Evolutionary conservation across 2,329 filamentous ascomycete species (phyloP).

Genomic region (Epichloe bromicola): DNA sequence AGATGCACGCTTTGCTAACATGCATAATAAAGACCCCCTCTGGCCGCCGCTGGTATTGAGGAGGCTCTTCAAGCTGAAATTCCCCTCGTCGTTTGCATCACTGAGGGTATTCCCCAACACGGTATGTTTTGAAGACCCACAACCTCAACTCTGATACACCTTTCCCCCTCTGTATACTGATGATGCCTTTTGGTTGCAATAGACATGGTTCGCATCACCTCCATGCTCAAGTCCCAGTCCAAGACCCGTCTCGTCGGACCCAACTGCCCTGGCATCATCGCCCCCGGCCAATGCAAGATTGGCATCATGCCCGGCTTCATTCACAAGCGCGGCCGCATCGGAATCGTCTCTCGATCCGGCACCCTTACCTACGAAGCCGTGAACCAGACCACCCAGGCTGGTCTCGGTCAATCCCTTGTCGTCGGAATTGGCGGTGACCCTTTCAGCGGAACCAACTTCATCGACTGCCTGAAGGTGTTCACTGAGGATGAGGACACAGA

Average conservation of each 20-base stretch:
- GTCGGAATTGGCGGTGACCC: slow-evolving; percentile 97
- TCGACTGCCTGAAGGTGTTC: slow-evolving; percentile 97
- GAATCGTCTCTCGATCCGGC: slow-evolving; percentile 95
- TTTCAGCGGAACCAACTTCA: slow-evolving; percentile 98
- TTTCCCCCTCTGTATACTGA: slow-evolving; percentile 1
- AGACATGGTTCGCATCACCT: slow-evolving; percentile 99
- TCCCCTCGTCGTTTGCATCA: slow-evolving; percentile 91
- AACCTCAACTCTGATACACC: neutral
- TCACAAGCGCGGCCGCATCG: slow-evolving; percentile 97
- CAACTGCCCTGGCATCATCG: slow-evolving; percentile 98
- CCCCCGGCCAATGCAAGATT: slow-evolving; percentile 94
- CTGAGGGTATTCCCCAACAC: slow-evolving; percentile 94
- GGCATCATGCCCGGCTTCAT: slow-evolving; percentile 99
- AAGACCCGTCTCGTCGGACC: slow-evolving; percentile 95
- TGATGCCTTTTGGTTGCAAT: slow-evolving; percentile 5
- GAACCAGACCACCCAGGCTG: slow-evolving; percentile 96
- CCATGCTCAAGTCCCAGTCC: slow-evolving; percentile 92
- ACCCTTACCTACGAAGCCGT: slow-evolving; percentile 99
- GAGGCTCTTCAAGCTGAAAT: slow-evolving; percentile 91
- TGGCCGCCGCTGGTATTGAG: slow-evolving; percentile 91
- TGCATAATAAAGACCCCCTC: slow-evolving; percentile 55
- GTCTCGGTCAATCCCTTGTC: slow-evolving; percentile 93
- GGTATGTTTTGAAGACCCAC: slow-evolving; percentile 39
- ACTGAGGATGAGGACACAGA: slow-evolving; percentile 91
- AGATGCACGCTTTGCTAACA: slow-evolving; percentile 5